These are phyloP conservation scores for Aspergillus proliferans DNA, from an alignment of 2,329 filamentous ascomycete genomes.

Conservation along the genomic window DNA sequence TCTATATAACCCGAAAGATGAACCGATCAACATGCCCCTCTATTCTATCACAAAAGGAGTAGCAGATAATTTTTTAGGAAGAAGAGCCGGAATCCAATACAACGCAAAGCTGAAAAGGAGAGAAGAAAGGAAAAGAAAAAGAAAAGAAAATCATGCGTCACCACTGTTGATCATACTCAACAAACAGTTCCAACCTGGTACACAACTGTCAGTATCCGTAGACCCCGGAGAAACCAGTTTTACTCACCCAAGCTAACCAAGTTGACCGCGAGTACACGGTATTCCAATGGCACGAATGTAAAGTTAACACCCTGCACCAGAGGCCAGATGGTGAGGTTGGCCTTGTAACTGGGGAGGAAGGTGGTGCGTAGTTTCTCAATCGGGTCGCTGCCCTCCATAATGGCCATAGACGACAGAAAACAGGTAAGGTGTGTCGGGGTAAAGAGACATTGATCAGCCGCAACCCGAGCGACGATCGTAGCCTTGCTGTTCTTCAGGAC, in stretches of 20 bases:
- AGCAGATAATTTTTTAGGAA: too few species aligned
- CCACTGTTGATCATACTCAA: constrained; percentile 51
- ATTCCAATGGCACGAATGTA: constrained; percentile 73
- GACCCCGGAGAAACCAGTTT: background rate
- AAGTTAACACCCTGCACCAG: constrained; percentile 81
- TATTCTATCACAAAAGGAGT: too few species aligned
- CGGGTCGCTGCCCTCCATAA: constrained; percentile 64
- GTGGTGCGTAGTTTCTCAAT: constrained; percentile 65
- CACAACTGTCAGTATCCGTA: constrained; percentile 9
- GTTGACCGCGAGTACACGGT: constrained; percentile 82
- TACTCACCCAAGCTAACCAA: constrained; percentile 62
- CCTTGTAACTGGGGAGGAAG: constrained; percentile 65
- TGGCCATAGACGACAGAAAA: constrained; percentile 79
- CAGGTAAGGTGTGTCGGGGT: constrained; percentile 74
- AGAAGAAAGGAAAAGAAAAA: background rate
- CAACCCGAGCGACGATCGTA: constrained; percentile 72
- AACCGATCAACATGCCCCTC: too few species aligned
- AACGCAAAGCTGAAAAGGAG: too few species aligned
- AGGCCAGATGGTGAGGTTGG: constrained; percentile 88
- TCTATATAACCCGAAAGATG: too few species aligned
- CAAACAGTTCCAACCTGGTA: constrained; percentile 53
- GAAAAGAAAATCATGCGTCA: constrained; percentile 22
- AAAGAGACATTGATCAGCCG: constrained; percentile 74
- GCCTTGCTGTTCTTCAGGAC: constrained; percentile 57
- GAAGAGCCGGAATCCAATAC: too few species aligned